Evolutionary conservation across 179 eudicot species (phyloP).

Genomic region (Gypsophila paniculata): DNA sequence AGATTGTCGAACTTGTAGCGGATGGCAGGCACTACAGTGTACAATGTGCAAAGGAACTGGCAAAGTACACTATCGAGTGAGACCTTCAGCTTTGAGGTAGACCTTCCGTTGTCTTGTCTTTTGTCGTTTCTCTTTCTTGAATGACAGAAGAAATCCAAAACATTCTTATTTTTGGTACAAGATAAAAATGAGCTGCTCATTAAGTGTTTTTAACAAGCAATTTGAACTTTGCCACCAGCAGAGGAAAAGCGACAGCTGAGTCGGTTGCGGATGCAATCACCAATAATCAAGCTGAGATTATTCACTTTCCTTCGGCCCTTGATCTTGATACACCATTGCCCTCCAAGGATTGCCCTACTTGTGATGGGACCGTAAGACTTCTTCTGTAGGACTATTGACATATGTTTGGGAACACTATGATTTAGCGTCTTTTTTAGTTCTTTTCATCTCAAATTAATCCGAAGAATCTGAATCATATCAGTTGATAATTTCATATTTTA

Average conservation of each 20-base stretch:
- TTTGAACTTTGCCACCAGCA: slow-evolving; percentile 37
- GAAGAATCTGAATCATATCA: too few relatives aligned
- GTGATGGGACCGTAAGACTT: slow-evolving; percentile 77
- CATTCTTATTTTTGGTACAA: not conserved
- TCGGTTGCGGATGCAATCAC: slow-evolving; percentile 70
- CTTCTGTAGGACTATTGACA: slow-evolving; percentile 8
- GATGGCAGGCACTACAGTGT: slow-evolving; percentile 90
- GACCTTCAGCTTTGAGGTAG: slow-evolving; percentile 72
- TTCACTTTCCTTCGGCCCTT: slow-evolving; percentile 68
- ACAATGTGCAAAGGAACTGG: slow-evolving; percentile 90
- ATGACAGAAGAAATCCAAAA: slow-evolving; percentile 1
- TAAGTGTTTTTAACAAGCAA: slow-evolving; percentile 17
- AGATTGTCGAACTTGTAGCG: slow-evolving; percentile 72
- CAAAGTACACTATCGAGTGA: slow-evolving; percentile 81
- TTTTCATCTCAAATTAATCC: too few relatives aligned
- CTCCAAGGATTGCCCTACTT: slow-evolving; percentile 71
- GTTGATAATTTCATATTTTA: too few relatives aligned
- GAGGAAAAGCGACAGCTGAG: slow-evolving; percentile 81
- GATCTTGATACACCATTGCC: slow-evolving; percentile 72
- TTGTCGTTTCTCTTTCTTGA: slow-evolving; percentile 9
- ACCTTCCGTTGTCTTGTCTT: slow-evolving; percentile 7
- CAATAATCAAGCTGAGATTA: slow-evolving; percentile 79
- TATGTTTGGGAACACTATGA: not conserved
- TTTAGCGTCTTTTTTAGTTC: too few relatives aligned
- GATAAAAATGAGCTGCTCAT: not conserved